Evolutionary conservation across 2,329 filamentous ascomycete species (phyloP), one percentile per base, ranked within the genome.

Genomic region (Hypoxylon sp.): DNA sequence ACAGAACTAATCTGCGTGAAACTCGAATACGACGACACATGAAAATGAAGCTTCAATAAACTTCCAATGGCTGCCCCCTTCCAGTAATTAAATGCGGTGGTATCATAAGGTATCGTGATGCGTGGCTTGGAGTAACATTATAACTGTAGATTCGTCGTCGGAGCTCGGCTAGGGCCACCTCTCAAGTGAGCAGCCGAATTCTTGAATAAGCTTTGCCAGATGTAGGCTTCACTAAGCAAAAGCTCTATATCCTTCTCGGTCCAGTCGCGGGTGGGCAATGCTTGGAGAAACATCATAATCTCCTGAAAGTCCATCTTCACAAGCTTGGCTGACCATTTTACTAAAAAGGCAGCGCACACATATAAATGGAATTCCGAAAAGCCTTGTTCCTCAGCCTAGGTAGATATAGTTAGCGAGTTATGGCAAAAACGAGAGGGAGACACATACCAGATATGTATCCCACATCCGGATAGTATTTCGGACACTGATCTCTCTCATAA

Each of bases 261-360:
- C 94, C 94, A 99, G 45, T 88, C 83, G 63, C 89, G 88, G 5
- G 95, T 99, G 2, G 95, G 94, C 49, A 99, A 76, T 32, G 91
- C 90, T 74, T 99, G 94, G 45, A 99, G 76, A 69, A 99, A 99
- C 93, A 99, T 99, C 92, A 99, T 97, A 52, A 96, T 88, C 71
- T 97, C 93, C 75, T 97, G 82, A 61, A 97, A 97, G 70, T 99
- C 94, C 93, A 97, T 97, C 71, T 91, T 94, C 55, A 93, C 82
- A 34, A 99, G 80, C 69, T 95, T 91, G 62, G 94, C 88, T 5
- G 93, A 96, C 95, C 95, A 99, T 72, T 99, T 99, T 43, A 97
- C 94, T 17, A 99, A 79, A 69, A 99, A 97, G 4, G 94, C 94
- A 16, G 94, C 94, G 71, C 95, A 99, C 27, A 99, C 94, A 69